Evolutionary conservation across 192 early-diverging fungal species (phyloP), one percentile per base, ranked within the genome.

Genomic region (Rhizophagus sp.): DNA sequence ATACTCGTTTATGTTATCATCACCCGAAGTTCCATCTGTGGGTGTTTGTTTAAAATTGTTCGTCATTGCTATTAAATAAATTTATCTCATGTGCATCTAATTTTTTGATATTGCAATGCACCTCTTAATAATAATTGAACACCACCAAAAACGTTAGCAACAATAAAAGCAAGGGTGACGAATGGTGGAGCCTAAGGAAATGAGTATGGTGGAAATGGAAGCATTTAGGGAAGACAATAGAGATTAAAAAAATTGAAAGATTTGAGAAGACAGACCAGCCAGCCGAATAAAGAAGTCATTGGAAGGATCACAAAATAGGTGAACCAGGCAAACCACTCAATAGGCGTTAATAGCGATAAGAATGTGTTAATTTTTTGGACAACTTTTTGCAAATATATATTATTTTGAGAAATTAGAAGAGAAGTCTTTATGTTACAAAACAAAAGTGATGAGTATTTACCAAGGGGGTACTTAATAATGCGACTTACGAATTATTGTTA

Each of bases 201-300:
- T 13, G 47, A 49, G 5, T 9, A 11, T 13, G 44, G 41, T 47
- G n/a, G 1, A 73, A 73, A 19, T 9, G 47, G 52, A 33, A 73
- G 5, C 15, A 73, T 52, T 73, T 73, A 73, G 22, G 57, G 47
- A 73, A 11, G 9, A 13, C 5, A 49, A 73, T 50, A 73, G 49
- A 52, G 71, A 0, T 73, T 50, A 70, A 70, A 70, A 70, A 70
- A 70, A 17, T 70, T 39, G 11, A 13, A 70, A 15, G n/a, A n/a
- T n/a, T n/a, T 70, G 68, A 70, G 68, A 17, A 44, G 8, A 73
- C 71, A 52, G 24, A 57, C 47, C 71, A 73, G 49, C 71, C 71
- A 73, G 7, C 71, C 49, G 41, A 73, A 50, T 50, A 73, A 73
- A 50, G 71, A 47, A 50, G 25, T 57, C 24, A 50, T 50, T 73